Base-by-base conservation (phyloP, 1,284 basidiomycete species). In the Ceratobasidium sp. region DNA sequence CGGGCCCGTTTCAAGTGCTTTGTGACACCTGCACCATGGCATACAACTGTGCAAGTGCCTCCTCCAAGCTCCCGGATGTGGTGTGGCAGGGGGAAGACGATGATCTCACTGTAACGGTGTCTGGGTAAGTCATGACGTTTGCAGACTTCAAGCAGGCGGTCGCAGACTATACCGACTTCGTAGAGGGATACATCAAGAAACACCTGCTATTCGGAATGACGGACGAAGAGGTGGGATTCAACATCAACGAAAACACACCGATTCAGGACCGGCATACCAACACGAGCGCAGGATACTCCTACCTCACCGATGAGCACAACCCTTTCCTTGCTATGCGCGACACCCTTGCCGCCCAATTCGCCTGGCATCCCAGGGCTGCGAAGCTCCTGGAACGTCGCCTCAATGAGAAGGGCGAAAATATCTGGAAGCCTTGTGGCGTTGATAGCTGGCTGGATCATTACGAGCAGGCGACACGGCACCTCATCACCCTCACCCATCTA, bases 221-320 rank as follows among this genome's bases (percentile, higher is more conserved):
- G 10, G 12, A 16, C 8, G 10, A 20, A 6, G 8, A 4, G 2
- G 16, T 70, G 8, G 68, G 68, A 23, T 57, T 70, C 35, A 14
- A 41, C 52, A 30, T 44, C 6, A 70, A 20, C 16, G 12, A n/a
- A 44, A 38, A n/a, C n/a, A n/a, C n/a, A n/a, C n/a, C n/a, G 4
- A 20, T 70, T 6, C n/a, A n/a, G 18, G 68, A 70, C 35, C 20
- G 59, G n/a, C 33, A 41, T 14, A 41, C 68, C 18, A 4, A n/a
- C 6, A 55, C 27, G 6, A n/a, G 12, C 16, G 16, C 50, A 33
- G 68, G 54, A 3, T 70, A 70, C 52, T 70, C 54, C n/a, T 55
- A 55, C n/a, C 35, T 70, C 18, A 41, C 68, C 4, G 54, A 70
- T 52, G 12, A 18, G 4, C 3, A 23, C 6, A 59, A 59, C 46